A percentile compares a stretch with the other conserved stretches of the same genome.
Evolutionary conservation across 495 filamentous ascomycete species (phyloP).

Genomic region (Chlorociboria aeruginascens): DNA sequence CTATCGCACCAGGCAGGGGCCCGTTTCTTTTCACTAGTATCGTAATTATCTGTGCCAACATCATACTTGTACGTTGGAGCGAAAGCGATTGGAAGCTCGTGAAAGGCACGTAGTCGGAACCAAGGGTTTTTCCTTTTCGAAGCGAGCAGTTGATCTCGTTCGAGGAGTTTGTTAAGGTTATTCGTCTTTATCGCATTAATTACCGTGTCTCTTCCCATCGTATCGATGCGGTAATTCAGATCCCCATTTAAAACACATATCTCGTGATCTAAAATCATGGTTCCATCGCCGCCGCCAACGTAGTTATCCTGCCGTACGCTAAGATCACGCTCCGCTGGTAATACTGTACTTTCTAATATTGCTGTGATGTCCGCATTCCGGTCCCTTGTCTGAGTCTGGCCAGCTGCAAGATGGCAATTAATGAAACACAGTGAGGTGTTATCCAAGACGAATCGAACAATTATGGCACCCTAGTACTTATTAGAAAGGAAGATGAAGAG

Average conservation of each 20-base stretch:
- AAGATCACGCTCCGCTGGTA: slow-evolving; percentile 55
- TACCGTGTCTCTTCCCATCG: slow-evolving; percentile 86
- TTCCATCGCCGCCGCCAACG: slow-evolving; percentile 82
- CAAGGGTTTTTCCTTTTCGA: slow-evolving; percentile 76
- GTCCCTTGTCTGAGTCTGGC: slow-evolving; percentile 76
- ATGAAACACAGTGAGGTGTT: slow-evolving; percentile 91
- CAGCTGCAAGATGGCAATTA: slow-evolving; percentile 94
- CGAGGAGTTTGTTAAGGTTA: slow-evolving; percentile 82
- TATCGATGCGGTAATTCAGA: slow-evolving; percentile 95
- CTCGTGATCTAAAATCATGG: slow-evolving; percentile 94
- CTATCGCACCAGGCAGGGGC: slow-evolving; percentile 98
- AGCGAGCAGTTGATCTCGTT: slow-evolving; percentile 85
- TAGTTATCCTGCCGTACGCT: slow-evolving; percentile 58
- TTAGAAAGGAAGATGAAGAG: neutral
- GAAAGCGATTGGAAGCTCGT: slow-evolving; percentile 78
- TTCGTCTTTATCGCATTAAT: slow-evolving; percentile 67
- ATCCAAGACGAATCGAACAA: slow-evolving; percentile 81
- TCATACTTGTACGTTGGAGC: slow-evolving; percentile 98
- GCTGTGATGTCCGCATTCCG: slow-evolving; percentile 88
- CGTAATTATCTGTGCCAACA: slow-evolving; percentile 86
- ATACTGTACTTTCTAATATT: slow-evolving; percentile 66
- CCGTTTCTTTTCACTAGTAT: slow-evolving; percentile 86
- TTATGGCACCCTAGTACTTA: slow-evolving; percentile 57
- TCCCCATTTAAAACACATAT: slow-evolving; percentile 93
- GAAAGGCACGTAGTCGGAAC: slow-evolving; percentile 77